phyloP scores from a whole-genome alignment of 2,329 filamentous ascomycete species.

The Pseudogymnoascus sp. region DNA sequence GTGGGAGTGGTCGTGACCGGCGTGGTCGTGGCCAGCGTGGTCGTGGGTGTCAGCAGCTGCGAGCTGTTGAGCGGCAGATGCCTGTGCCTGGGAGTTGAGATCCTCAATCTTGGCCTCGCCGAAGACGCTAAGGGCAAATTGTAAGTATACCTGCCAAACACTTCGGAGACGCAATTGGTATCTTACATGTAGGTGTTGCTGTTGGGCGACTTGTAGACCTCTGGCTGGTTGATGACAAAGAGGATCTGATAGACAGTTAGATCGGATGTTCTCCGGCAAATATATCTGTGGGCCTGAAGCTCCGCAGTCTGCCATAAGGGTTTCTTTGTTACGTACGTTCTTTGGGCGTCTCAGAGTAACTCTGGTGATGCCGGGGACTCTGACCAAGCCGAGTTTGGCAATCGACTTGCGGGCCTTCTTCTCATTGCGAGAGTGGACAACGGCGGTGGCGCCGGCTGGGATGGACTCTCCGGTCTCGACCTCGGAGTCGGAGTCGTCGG shows the following conservation, averaged over 20 bases:
- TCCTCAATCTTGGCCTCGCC: conserved; percentile 99
- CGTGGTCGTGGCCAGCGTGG: conserved; percentile 45
- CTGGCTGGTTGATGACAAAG: conserved; percentile 99
- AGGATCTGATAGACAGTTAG: conserved; percentile 59
- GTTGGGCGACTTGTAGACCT: conserved; percentile 98
- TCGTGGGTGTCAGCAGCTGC: conserved; percentile 56
- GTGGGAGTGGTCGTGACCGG: conserved; percentile 62
- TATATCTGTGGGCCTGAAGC: not conserved
- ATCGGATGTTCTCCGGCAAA: not conserved
- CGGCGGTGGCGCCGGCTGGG: conserved; percentile 77
- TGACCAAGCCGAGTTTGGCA: conserved; percentile 94
- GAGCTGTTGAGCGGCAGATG: conserved; percentile 90
- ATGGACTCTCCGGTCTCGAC: conserved; percentile 61
- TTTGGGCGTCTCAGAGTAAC: conserved; percentile 97
- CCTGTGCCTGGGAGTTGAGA: conserved; percentile 95
- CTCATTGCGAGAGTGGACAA: conserved; percentile 98
- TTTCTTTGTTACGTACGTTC: conserved; percentile 64
- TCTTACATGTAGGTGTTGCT: conserved; percentile 99
- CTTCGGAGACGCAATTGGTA: conserved; percentile 7
- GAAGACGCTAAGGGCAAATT: conserved; percentile 64
- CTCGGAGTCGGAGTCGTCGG: conserved; percentile 64
- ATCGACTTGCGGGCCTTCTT: conserved; percentile 99
- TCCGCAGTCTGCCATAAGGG: conserved; percentile 9
- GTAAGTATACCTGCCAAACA: conserved; percentile 11
- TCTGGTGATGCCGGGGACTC: conserved; percentile 93